Base-by-base conservation (phyloP, 1,284 basidiomycete genomes). In the Sphaerobolus stellatus region DNA sequence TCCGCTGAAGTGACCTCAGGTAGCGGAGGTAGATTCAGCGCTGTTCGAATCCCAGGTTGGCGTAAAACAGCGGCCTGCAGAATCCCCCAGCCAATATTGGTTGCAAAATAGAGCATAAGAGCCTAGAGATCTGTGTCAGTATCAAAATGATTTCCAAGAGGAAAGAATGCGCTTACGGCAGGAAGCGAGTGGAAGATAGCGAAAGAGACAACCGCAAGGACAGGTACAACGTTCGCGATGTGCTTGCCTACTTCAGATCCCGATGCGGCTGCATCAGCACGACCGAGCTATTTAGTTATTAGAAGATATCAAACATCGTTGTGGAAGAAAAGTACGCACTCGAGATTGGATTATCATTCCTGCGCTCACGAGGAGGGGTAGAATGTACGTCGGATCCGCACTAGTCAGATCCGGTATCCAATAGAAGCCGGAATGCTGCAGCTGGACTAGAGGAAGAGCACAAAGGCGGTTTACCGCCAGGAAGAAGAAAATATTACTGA, bases 401-500 rank as follows among this genome's bases (percentile, higher is more conserved):
- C 79, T 67, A 0, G 92, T 92, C 56, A 99, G 70, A 69, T 98
- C 90, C 0, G 83, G 82, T 33, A 96, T 71, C 77, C 88, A 87
- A 41, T 71, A 75, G 16, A 94, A 71, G 1, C 95, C 94, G 56
- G 92, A 94, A 58, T 83, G 74, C 61, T 83, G 79, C 62, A 98
- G 71, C 68, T 90, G 88, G 43, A 80, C 76, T 28, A 96, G 66
- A 0, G 90, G 91, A 24, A 86, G 69, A 47, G 78, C 75, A 56
- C 88, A 88, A 73, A 98, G 79, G 34, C 74, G 75, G 67, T 84
- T 83, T 46, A 98, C 69, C 14, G 84, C 93, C 61, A 94, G 87
- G 79, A 98, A 99, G 74, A 94, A 78, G 27, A 87, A 84, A 47
- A 98, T 73, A 59, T 92, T 90, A 46, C 94, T 75, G 1, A 92